Evolutionary conservation across 129 eudicot genomes (phyloP), one percentile per base, ranked within the genome.

Genomic region (Ambrosia trifida): DNA sequence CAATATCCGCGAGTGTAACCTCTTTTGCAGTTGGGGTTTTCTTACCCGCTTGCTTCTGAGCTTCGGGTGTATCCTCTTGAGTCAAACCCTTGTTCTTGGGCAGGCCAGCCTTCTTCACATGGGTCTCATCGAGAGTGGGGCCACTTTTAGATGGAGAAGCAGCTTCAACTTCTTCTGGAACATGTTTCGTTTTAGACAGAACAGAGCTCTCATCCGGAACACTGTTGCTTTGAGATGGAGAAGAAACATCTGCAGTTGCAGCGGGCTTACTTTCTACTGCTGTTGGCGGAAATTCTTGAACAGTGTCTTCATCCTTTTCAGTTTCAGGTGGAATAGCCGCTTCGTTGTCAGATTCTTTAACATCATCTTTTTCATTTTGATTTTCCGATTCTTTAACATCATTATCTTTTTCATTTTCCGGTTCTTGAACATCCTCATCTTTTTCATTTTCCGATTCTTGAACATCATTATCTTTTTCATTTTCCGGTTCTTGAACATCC

Each of bases 71-170:
- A 65, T 66, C 87, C 70, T 82, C 88, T 68, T 73, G 69, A 17
- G 64, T 50, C 46, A 52, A 58, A 49, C 57, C 59, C 28, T 80
- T 84, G 78, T 81, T 77, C 52, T 80, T 78, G 11, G 72, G 17
- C 53, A 31, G 70, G 4, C 61, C 68, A 51, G 6, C 72, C 41
- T 74, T 83, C 63, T 82, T 80, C 5, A 72, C 19, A 20, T 14
- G 78, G 60, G 75, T 83, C 74, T 78, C 88, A 65, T 83, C 88
- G 69, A 79, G 73, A 66, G 67, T 76, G 32, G 33, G 7, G 61
- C 51, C 83, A 28, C 86, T 85, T 68, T 83, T 79, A 8, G 85
- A 73, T 19, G 85, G 84, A 8, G 87, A 74, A 76, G 93, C 89
- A 33, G 16, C 57, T 20, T 82, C 91, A 5, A 70, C 77, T 78